Evolutionary conservation across 1,284 basidiomycete species (phyloP).

Genomic region (Heterobasidion irregulare): DNA sequence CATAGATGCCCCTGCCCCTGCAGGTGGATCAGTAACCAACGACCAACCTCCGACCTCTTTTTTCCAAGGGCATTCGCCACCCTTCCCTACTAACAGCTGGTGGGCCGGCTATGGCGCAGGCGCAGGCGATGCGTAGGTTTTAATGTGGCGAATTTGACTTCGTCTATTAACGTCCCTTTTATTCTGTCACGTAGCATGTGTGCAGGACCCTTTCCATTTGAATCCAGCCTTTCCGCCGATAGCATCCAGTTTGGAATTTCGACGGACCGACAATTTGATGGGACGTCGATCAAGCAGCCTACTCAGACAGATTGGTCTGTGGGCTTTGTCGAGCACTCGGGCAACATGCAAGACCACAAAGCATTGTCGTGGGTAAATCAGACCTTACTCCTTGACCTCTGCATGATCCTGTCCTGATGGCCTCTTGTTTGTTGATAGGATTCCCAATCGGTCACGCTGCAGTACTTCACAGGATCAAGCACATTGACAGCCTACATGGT

Average conservation of each 20-base stretch:
- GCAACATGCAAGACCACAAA: constrained; percentile 19
- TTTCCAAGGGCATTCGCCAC: constrained; percentile 23
- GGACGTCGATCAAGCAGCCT: constrained; percentile 22
- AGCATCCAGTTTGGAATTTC: constrained; percentile 23
- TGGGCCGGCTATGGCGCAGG: constrained; percentile 26
- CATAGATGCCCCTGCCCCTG: constrained; percentile 18
- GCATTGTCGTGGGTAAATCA: constrained; percentile 21
- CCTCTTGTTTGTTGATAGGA: constrained; percentile 15
- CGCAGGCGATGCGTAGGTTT: constrained; percentile 18
- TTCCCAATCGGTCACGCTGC: constrained; percentile 23
- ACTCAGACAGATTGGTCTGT: constrained; percentile 23
- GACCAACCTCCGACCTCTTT: constrained; percentile 24
- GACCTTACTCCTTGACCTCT: background rate
- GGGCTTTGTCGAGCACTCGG: constrained; percentile 24
- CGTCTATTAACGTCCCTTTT: background rate
- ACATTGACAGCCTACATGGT: constrained; percentile 23
- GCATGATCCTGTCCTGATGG: background rate
- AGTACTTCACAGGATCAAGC: constrained; percentile 23
- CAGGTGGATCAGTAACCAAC: constrained; percentile 20
- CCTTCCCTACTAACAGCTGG: constrained; percentile 26
- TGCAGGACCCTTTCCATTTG: constrained; percentile 25
- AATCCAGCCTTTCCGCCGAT: constrained; percentile 17
- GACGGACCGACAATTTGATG: constrained; percentile 21
- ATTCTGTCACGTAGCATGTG: constrained; percentile 14
- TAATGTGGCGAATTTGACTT: background rate